Evolutionary conservation across 1,139 yeast species (phyloP).

Genomic region (Pichia sp.): DNA sequence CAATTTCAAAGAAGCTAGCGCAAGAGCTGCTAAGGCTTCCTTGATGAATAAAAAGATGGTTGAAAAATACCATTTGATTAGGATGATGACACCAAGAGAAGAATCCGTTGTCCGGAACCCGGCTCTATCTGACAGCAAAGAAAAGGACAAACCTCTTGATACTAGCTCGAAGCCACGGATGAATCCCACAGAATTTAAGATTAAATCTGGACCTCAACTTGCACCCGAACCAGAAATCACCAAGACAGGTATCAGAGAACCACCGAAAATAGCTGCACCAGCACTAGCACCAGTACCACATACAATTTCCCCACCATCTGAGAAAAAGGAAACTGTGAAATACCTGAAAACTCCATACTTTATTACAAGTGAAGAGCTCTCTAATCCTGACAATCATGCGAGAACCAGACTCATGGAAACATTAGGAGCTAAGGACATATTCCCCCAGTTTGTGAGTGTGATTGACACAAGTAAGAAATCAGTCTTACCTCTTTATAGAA

Average conservation of each 20-base stretch:
- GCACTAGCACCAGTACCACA: too few relatives aligned
- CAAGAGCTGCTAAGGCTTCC: conserved; percentile 66
- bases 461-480: conserved; percentile 27
- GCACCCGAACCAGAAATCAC: neutral
- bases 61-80: conserved; percentile 53
- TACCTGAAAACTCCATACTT: conserved; percentile 2
- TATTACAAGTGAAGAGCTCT: conserved; percentile 1
- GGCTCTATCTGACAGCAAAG: too few relatives aligned
- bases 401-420: conserved; percentile 5
- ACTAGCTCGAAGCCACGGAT: too few relatives aligned
- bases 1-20: conserved; percentile 59
- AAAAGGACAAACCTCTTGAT: too few relatives aligned
- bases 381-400: conserved; percentile 5
- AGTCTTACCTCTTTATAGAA: conserved; percentile 27
- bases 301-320: neutral
- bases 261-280: too few relatives aligned
- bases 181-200: conserved; percentile 6
- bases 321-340: neutral
- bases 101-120: conserved; percentile 31
- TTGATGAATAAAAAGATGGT: conserved; percentile 50
- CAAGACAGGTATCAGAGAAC: neutral
- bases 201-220: neutral
- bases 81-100: conserved; percentile 58
- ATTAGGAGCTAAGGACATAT: conserved; percentile 35
- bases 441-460: conserved; percentile 33